A percentile compares a stretch with the other conserved stretches of the same genome.
Conservation (phyloP, 208 protist species). For the Porcisia deanei region DNA sequence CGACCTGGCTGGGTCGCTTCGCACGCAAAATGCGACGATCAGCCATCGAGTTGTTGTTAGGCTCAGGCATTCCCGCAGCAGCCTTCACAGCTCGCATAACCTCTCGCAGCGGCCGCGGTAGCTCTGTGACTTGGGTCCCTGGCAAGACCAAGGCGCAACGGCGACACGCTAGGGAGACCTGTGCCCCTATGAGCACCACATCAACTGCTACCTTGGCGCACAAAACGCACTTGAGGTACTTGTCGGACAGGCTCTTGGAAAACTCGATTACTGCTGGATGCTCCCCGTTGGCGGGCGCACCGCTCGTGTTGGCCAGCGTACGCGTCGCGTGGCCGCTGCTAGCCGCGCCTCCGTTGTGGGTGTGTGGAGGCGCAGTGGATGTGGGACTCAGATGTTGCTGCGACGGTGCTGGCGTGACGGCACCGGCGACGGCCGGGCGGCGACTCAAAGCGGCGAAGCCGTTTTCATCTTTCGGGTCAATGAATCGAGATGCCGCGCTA, state of each 20-base stretch:
- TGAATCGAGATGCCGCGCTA: slow-evolving; percentile 11
- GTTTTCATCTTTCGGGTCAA: slow-evolving; percentile 29
- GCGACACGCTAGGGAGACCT: slow-evolving; percentile 49
- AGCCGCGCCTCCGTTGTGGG: not conserved
- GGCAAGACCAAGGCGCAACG: slow-evolving; percentile 34
- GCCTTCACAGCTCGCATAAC: slow-evolving; percentile 21
- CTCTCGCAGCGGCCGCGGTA: slow-evolving; percentile 36
- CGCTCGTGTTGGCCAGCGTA: not conserved
- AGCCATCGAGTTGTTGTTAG: slow-evolving; percentile 2
- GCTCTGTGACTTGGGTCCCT: slow-evolving; percentile 29
- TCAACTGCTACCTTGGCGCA: slow-evolving; percentile 51
- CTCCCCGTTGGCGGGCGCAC: not conserved
- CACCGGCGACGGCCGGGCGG: slow-evolving; percentile 3
- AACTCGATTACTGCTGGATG: slow-evolving; percentile 22
- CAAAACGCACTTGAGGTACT: slow-evolving; percentile 46
- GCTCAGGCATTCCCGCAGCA: slow-evolving; percentile 13
- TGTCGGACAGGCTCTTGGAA: slow-evolving; percentile 36
- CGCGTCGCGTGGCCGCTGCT: not conserved
- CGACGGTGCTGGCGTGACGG: not conserved
- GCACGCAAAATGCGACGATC: slow-evolving; percentile 25
- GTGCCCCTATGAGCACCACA: slow-evolving; percentile 49
- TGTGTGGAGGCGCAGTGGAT: not conserved
- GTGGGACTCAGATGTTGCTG: not conserved
- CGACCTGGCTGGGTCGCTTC: slow-evolving; percentile 5
- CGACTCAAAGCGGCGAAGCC: slow-evolving; percentile 18